Percentiles rank a stretch among this genome's conserved stretches.
These are phyloP conservation scores for Cronartium quercuum DNA, from an alignment of 1,284 basidiomycete species.

Conservation along the genomic window DNA sequence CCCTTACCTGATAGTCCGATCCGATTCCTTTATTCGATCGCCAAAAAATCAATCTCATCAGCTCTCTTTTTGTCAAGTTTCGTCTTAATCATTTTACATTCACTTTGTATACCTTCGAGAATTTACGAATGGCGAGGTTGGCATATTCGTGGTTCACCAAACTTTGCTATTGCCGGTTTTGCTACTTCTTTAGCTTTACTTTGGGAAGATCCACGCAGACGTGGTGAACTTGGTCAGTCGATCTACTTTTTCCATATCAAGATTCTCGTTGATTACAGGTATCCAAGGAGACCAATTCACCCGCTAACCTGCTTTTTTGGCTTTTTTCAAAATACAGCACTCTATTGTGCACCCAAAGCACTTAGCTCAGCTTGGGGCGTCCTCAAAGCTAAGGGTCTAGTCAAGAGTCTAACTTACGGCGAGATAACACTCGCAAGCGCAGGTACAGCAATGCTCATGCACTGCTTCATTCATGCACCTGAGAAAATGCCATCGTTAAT, in stretches of 20 bases:
- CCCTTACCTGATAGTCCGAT: background rate
- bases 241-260: background rate
- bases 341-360: slow-evolving; percentile 38
- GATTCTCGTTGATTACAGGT: background rate
- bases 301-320: background rate
- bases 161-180: slow-evolving; percentile 19
- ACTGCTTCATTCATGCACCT: slow-evolving; percentile 34
- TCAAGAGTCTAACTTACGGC: slow-evolving; percentile 10
- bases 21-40: slow-evolving; percentile 21
- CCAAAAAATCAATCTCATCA: slow-evolving; percentile 26
- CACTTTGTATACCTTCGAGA: slow-evolving; percentile 36
- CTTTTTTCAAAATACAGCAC: background rate
- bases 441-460: slow-evolving; percentile 38
- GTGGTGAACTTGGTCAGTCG: slow-evolving; percentile 29
- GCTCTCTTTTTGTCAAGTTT: slow-evolving; percentile 23
- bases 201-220: slow-evolving; percentile 37
- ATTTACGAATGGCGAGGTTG: slow-evolving; percentile 4
- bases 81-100: slow-evolving; percentile 30
- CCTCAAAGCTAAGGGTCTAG: background rate
- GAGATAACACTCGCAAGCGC: slow-evolving; percentile 14
- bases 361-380: slow-evolving; percentile 21
- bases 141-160: background rate
- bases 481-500: slow-evolving; percentile 31
- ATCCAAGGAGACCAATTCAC: background rate
- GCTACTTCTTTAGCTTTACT: slow-evolving; percentile 23